These are phyloP conservation scores for Melocanna baccifera DNA, from an alignment of 176 grass and related monocot species.

Conservation along the genomic window DNA sequence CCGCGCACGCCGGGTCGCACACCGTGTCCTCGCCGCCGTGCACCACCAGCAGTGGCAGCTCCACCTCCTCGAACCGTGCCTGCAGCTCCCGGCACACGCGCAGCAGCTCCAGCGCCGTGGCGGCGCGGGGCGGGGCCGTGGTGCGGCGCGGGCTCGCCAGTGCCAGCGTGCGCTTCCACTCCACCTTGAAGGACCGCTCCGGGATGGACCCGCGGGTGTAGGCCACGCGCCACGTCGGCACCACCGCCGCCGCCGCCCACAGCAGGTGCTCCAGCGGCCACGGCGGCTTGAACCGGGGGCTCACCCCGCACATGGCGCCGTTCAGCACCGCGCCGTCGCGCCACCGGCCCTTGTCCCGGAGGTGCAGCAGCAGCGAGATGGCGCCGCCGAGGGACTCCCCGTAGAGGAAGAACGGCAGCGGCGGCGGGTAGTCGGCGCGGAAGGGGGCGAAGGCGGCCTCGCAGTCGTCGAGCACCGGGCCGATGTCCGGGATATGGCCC, in stretches of 20 bases:
- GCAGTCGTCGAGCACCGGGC: slow-evolving; percentile 66
- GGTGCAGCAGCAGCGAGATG: slow-evolving; percentile 72
- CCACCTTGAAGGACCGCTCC: slow-evolving; percentile 71
- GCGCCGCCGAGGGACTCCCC: slow-evolving; percentile 81
- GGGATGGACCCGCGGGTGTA: slow-evolving; percentile 63
- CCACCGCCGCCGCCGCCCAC: slow-evolving; percentile 33
- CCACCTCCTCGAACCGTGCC: slow-evolving; percentile 61
- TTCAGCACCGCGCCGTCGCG: slow-evolving; percentile 72
- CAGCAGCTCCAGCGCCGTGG: slow-evolving; percentile 80
- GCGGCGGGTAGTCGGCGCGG: slow-evolving; percentile 60
- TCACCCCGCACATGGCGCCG: slow-evolving; percentile 86
- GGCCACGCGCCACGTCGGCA: slow-evolving; percentile 67
- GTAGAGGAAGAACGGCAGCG: slow-evolving; percentile 68
- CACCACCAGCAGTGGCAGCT: slow-evolving; percentile 60
- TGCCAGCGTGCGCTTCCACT: slow-evolving; percentile 61
- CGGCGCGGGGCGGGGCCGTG: slow-evolving; percentile 45
- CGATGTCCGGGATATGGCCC: slow-evolving; percentile 63
- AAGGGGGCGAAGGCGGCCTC: slow-evolving; percentile 65
- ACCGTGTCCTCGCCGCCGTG: slow-evolving; percentile 68
- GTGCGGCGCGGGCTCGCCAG: slow-evolving; percentile 45
- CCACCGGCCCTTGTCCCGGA: slow-evolving; percentile 39
- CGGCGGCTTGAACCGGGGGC: slow-evolving; percentile 61
- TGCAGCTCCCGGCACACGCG: slow-evolving; percentile 76
- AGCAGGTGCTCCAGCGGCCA: slow-evolving; percentile 85
- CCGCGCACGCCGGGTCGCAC: slow-evolving; percentile 66